phyloP scores from a whole-genome alignment of 257 asterid genomes.

The Ilex aquifolium region DNA sequence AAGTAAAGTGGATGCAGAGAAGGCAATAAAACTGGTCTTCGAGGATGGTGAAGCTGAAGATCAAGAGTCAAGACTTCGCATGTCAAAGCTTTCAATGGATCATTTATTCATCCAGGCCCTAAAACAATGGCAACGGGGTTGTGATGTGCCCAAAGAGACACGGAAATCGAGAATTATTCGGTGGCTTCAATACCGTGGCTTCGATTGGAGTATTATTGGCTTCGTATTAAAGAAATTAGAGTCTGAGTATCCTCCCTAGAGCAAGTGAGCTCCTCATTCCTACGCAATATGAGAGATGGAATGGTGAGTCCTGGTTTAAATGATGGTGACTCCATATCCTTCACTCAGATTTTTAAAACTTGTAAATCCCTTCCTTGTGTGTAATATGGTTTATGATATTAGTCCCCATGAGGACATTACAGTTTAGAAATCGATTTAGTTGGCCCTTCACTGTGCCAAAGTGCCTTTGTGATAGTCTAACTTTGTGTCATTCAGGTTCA shows the following conservation, averaged over 20 bases:
- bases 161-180: conserved; percentile 66
- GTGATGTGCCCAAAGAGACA: conserved; percentile 39
- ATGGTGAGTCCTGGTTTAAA: too few species aligned
- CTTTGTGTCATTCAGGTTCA: too few species aligned
- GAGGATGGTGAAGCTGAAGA: conserved; percentile 29
- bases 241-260: conserved; percentile 37
- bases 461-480: too few species aligned
- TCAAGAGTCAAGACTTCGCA: conserved; percentile 38
- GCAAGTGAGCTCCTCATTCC: background rate
- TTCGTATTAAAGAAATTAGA: conserved; percentile 54
- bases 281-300: too few species aligned
- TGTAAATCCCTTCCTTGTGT: too few species aligned
- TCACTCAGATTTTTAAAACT: too few species aligned
- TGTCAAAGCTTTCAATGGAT: conserved; percentile 66
- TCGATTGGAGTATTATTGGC: conserved; percentile 48
- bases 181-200: conserved; percentile 97
- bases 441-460: too few species aligned
- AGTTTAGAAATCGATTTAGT: too few species aligned
- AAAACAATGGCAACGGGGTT: conserved; percentile 79
- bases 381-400: too few species aligned
- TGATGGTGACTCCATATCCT: too few species aligned
- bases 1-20: conserved; percentile 46
- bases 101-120: conserved; percentile 58
- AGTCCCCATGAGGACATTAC: too few species aligned
- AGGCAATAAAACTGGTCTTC: conserved; percentile 65